A percentile compares a stretch with the other conserved stretches of the same genome.
Evolutionary conservation across 805 yeast species (phyloP).

Genomic region (Saturnispora besseyi): DNA sequence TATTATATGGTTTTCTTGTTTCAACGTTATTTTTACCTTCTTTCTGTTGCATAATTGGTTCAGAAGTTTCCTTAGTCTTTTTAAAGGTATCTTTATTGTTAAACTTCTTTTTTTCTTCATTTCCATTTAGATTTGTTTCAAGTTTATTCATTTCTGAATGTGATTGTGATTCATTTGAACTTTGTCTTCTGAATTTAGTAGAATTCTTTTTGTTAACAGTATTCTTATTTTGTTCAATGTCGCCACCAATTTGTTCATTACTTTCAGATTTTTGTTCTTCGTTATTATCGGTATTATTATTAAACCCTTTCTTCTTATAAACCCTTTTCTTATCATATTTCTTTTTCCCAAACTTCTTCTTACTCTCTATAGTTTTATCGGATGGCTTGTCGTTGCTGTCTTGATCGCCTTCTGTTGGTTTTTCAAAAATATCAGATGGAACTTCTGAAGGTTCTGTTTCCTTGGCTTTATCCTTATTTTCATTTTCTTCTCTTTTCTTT

Average conservation of each 20-base stretch:
- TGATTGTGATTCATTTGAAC: not conserved
- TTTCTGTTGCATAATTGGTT: not conserved
- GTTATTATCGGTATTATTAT: not conserved
- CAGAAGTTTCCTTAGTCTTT: not conserved
- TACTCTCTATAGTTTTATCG: not conserved
- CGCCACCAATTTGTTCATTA: not conserved
- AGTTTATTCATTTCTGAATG: not conserved
- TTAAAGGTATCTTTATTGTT: not conserved
- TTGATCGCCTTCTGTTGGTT: not conserved
- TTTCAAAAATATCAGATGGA: not conserved
- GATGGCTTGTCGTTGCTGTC: not conserved
- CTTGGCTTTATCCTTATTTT: not conserved
- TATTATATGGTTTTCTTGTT: not conserved
- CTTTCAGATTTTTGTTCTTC: not conserved
- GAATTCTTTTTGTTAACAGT: not conserved
- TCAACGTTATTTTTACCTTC: not conserved
- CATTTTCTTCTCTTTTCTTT: not conserved
- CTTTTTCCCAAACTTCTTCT: not conserved
- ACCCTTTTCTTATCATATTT: not conserved
- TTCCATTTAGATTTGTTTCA: not conserved
- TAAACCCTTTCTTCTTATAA: not conserved
- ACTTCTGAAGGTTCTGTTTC: constrained; percentile 18
- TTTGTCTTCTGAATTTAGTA: not conserved
- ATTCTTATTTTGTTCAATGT: not conserved
- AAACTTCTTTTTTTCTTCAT: not conserved